Percentiles rank a stretch among this genome's conserved stretches.
phyloP scores from a whole-genome alignment of 2,329 filamentous ascomycete species.

The Teratosphaeria viscida region DNA sequence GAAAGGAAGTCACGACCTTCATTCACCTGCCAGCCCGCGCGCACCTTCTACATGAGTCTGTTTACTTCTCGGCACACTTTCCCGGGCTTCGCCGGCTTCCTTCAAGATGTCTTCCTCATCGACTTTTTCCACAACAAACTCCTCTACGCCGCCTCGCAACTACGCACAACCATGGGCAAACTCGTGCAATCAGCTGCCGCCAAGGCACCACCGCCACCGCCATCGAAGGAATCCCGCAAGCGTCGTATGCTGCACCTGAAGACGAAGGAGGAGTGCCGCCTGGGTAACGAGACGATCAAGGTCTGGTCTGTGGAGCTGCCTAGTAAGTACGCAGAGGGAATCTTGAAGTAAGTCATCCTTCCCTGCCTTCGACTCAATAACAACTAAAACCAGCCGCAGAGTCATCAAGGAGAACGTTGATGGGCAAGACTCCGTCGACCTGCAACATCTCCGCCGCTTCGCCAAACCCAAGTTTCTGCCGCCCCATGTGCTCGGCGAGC shows the following conservation, averaged over 20 bases:
- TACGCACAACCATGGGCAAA: not conserved
- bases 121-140: not conserved
- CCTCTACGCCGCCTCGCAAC: not conserved
- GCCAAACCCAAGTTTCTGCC: slow-evolving; percentile 45
- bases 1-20: not conserved
- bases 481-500: slow-evolving; percentile 22
- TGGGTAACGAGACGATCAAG: slow-evolving; percentile 41
- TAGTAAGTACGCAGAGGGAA: slow-evolving; percentile 58
- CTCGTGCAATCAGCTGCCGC: not conserved
- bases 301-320: slow-evolving; percentile 65
- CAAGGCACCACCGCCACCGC: not conserved
- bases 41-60: not conserved
- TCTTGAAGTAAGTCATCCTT: slow-evolving; percentile 53
- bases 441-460: slow-evolving; percentile 60
- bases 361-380: not conserved
- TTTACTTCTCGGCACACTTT: not conserved
- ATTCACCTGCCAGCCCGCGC: not conserved
- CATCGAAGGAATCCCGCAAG: slow-evolving; percentile 1
- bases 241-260: slow-evolving; percentile 32
- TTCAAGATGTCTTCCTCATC: not conserved
- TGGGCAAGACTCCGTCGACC: slow-evolving; percentile 33
- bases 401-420: slow-evolving; percentile 36
- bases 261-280: slow-evolving; percentile 41
- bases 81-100: not conserved
- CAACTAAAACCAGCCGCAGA: slow-evolving; percentile 18